Conservation (phyloP, 306 rosid species). For the Argentina anserina region DNA sequence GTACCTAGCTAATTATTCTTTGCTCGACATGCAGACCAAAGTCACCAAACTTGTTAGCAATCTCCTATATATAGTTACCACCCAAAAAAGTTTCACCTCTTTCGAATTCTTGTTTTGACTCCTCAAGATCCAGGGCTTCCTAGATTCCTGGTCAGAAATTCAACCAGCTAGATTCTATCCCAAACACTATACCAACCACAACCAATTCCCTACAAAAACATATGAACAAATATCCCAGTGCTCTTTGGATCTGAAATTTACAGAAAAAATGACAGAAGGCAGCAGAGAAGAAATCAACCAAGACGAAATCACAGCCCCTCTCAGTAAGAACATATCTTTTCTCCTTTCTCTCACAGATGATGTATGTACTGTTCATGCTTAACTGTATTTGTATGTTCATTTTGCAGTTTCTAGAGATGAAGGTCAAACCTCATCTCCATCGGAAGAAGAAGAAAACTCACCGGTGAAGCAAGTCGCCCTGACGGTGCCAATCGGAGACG, state of each 20-base stretch:
- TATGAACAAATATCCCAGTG: neutral
- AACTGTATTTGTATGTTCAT: neutral
- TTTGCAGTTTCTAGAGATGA: slow-evolving; percentile 21
- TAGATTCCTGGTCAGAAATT: neutral
- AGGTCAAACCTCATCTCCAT: slow-evolving; percentile 2
- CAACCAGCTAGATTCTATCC: neutral
- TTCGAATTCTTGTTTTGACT: neutral
- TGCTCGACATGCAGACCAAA: neutral
- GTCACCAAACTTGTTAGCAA: neutral
- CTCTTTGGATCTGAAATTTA: neutral
- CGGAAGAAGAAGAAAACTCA: slow-evolving; percentile 51
- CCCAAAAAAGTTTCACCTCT: neutral
- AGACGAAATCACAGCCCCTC: slow-evolving; percentile 28
- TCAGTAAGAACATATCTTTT: slow-evolving; percentile 11
- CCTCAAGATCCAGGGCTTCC: neutral
- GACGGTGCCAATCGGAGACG: slow-evolving; percentile 74
- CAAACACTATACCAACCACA: neutral
- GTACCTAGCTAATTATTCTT: neutral
- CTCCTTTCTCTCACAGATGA: neutral
- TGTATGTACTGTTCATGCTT: neutral
- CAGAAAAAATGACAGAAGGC: neutral
- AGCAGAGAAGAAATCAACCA: slow-evolving; percentile 5
- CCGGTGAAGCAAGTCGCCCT: slow-evolving; percentile 74
- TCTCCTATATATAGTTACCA: neutral
- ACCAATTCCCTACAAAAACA: neutral